Base-by-base conservation (phyloP, 108 stramenopile species). In the Craspedostauros australis region DNA sequence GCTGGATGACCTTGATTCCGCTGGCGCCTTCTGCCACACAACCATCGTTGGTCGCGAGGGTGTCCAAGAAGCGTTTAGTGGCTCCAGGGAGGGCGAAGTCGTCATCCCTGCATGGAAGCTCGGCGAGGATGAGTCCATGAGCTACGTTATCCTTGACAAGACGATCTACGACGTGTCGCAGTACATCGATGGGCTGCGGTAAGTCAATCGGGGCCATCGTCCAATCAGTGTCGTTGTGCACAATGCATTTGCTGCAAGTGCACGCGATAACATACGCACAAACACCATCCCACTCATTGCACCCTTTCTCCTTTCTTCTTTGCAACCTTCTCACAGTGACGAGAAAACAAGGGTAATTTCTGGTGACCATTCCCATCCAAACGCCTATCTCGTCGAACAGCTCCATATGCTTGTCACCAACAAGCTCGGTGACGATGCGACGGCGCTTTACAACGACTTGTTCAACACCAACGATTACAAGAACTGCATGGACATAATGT, bases 321-420 rank as follows among this genome's bases (percentile, higher is more conserved):
- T 73, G 73, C 53, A 77, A 73, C 40, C 68, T 68, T 5, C 53
- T 77, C 52, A 57, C 15, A 60, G 76, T 27, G 66, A 72, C 40
- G 22, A 41, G 20, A 41, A 41, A 21, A 41, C 40, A 7, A 41
- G 22, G 5, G 22, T 21, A 18, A 5, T 41, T 21, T 5, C 5
- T 4, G 40, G 22, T 18, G 22, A 21, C 40, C 3, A 5, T 21
- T 18, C 19, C 7, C 40, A 41, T 7, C 40, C 40, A 5, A 41
- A 66, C 50, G 73, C 73, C 0, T 75, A 70, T 46, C 68, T 75
- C 33, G 39, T 40, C 23, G 46, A 51, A 24, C 51, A 69, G 47
- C 50, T 75, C 42, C 56, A 60, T 39, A 48, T 41, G 34, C 37
- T 75, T 36, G 65, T 75, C 50, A 39, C 70, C 11, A 75, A 70